Base-by-base conservation (phyloP, 2,329 filamentous ascomycete genomes). In the Fusarium anguioides region DNA sequence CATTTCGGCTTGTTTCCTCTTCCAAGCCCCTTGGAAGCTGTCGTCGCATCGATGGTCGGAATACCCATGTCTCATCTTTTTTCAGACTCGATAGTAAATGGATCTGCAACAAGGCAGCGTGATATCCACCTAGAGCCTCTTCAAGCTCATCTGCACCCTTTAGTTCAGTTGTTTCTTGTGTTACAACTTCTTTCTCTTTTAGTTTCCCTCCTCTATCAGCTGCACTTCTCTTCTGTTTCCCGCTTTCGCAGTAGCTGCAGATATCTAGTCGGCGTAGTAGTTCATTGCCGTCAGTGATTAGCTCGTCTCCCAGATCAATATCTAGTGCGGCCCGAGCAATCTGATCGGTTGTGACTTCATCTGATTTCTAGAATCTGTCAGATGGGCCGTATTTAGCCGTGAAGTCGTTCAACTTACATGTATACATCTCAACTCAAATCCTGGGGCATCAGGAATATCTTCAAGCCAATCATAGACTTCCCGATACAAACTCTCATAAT, bases 91-190 rank as follows among this genome's bases (percentile, higher is more conserved):
- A 33, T 2, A 20, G n/a, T 2, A n/a, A 8, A 10, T 58, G 12
- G 3, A 59, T 59, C 15, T 58, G 55, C 15, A 59, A 21, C 8
- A 59, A 14, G 4, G 17, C 29, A 5, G 36, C 9, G 4, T 59
- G 55, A 3, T 59, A 59, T 2, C 52, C 41, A 29, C 58, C 55
- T 0, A 58, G 40, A 12, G 4, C 3, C 3, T 15, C 9, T 49
- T 15, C 12, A 5, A 7, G 2, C 3, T 49, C 18, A 5, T 17
- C 9, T 6, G 24, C 2, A 17, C 1, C 5, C 6, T n/a, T 0
- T 6, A 12, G 3, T 8, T n/a, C 33, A 17, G 5, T 11, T 2
- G 8, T n/a, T 29, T 20, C 18, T 3, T 27, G n/a, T 24, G 14
- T 8, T 49, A 20, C 1, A 18, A 21, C 8, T 8, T 23, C 37